These are phyloP conservation scores for Aspergillus tanneri DNA, from an alignment of 2,329 filamentous ascomycete species.

Conservation along the genomic window DNA sequence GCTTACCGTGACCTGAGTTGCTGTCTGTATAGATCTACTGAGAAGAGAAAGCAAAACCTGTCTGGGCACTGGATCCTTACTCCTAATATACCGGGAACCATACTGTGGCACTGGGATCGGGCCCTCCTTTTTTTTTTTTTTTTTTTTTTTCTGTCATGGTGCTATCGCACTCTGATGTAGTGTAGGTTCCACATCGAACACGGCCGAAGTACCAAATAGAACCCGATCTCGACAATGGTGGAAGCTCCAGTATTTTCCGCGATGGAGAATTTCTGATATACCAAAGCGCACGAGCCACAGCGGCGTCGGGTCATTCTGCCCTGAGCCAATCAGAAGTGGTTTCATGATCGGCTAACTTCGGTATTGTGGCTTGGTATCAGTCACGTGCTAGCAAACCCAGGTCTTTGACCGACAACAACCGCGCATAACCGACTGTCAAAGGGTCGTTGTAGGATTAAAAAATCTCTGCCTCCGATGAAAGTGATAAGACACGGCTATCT, in stretches of 20 bases:
- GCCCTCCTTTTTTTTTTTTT: background rate
- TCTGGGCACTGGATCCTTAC: background rate
- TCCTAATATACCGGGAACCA: background rate
- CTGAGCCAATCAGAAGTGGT: background rate
- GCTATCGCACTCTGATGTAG: background rate
- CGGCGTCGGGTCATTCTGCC: background rate
- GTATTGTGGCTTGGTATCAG: conserved; percentile 2
- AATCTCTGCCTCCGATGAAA: background rate
- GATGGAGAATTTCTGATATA: conserved; percentile 7
- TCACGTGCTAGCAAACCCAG: background rate
- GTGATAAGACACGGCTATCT: background rate
- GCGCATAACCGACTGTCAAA: conserved; percentile 3
- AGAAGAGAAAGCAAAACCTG: background rate
- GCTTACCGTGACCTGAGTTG: background rate
- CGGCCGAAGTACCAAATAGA: conserved; percentile 3
- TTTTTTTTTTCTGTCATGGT: conserved; percentile 6
- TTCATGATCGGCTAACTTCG: background rate
- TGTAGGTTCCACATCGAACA: background rate
- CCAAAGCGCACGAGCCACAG: conserved; percentile 1
- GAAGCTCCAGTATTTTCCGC: conserved; percentile 20
- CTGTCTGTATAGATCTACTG: background rate
- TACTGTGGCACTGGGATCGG: background rate
- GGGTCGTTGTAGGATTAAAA: background rate
- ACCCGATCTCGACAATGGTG: background rate
- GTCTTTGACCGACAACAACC: background rate